A percentile compares a stretch with the other conserved stretches of the same genome.
Evolutionary conservation across 1,284 basidiomycete genomes (phyloP).

Genomic region (Boletus semigastroideus): DNA sequence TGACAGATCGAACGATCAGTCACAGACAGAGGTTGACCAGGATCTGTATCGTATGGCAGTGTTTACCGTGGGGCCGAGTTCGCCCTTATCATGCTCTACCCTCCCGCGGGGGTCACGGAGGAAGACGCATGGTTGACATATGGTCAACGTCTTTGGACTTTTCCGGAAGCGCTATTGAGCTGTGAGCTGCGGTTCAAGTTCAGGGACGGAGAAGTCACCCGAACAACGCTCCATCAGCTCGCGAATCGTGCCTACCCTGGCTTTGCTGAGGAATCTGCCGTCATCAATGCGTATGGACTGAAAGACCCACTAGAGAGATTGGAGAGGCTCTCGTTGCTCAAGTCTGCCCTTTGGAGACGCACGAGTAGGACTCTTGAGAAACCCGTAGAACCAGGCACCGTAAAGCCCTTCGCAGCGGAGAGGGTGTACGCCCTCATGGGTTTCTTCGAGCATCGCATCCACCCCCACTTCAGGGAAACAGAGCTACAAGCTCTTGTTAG

Average conservation of each 20-base stretch:
- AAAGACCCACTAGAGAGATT: slow-evolving; percentile 28
- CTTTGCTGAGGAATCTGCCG: slow-evolving; percentile 21
- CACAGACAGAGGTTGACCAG: slow-evolving; percentile 8
- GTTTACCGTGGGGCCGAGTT: slow-evolving; percentile 28
- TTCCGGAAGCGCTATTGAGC: slow-evolving; percentile 26
- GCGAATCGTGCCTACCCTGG: slow-evolving; percentile 23
- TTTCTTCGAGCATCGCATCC: slow-evolving; percentile 30
- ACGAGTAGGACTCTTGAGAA: not conserved
- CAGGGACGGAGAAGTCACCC: slow-evolving; percentile 9
- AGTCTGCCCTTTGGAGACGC: slow-evolving; percentile 28
- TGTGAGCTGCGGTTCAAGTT: slow-evolving; percentile 19
- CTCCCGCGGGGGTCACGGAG: not conserved
- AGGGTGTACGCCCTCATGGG: slow-evolving; percentile 31
- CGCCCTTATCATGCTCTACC: slow-evolving; percentile 26
- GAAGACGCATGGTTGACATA: slow-evolving; percentile 18
- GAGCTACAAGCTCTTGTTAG: slow-evolving; percentile 26
- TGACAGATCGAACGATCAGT: not conserved
- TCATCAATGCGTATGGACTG: slow-evolving; percentile 25
- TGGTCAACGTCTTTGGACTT: slow-evolving; percentile 31
- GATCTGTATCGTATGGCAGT: slow-evolving; percentile 31
- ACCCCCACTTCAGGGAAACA: slow-evolving; percentile 21
- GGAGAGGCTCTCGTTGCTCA: slow-evolving; percentile 25
- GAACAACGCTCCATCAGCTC: slow-evolving; percentile 26
- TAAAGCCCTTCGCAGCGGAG: slow-evolving; percentile 15
- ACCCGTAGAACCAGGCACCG: not conserved